Conservation (phyloP, 1,284 basidiomycete genomes). For the Microbotryum scabiosae region DNA sequence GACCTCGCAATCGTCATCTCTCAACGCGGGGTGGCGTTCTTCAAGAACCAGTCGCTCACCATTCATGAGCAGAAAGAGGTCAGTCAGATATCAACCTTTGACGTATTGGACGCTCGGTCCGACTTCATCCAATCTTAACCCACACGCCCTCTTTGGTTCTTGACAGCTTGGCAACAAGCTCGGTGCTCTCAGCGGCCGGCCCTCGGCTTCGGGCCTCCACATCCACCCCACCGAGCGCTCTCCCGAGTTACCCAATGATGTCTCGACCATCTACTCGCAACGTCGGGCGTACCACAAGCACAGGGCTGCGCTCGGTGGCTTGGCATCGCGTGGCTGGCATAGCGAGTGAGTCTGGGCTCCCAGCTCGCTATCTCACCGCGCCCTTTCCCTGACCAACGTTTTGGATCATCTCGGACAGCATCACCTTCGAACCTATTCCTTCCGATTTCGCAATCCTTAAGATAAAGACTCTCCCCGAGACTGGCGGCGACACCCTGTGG, state of each 20-base stretch:
- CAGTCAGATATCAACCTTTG: neutral
- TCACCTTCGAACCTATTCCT: constrained; percentile 33
- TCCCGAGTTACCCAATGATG: constrained; percentile 3
- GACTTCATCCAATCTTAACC: too few relatives aligned
- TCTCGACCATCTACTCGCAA: constrained; percentile 6
- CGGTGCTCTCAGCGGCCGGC: constrained; percentile 29
- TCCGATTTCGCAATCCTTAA: constrained; percentile 31
- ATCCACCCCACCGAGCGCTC: constrained; percentile 33
- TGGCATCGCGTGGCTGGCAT: constrained; percentile 8
- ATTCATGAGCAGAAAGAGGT: constrained; percentile 10
- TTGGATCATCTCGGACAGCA: constrained; percentile 7
- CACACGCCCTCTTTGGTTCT: too few relatives aligned
- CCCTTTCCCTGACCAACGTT: neutral
- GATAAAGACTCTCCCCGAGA: constrained; percentile 4
- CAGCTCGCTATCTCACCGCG: neutral
- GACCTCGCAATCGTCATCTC: constrained; percentile 34
- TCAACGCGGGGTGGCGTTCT: constrained; percentile 35
- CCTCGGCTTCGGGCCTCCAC: constrained; percentile 29
- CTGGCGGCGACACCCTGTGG: constrained; percentile 28
- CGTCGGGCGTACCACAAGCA: neutral
- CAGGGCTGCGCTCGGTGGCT: neutral
- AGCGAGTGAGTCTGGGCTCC: neutral
- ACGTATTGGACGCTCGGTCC: too few relatives aligned
- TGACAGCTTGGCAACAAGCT: constrained; percentile 25
- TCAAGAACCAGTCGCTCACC: constrained; percentile 17